Percentiles rank a stretch among this genome's conserved stretches.
phyloP scores from a whole-genome alignment of 2,329 filamentous ascomycete species.

The Paecilomyces sp. region DNA sequence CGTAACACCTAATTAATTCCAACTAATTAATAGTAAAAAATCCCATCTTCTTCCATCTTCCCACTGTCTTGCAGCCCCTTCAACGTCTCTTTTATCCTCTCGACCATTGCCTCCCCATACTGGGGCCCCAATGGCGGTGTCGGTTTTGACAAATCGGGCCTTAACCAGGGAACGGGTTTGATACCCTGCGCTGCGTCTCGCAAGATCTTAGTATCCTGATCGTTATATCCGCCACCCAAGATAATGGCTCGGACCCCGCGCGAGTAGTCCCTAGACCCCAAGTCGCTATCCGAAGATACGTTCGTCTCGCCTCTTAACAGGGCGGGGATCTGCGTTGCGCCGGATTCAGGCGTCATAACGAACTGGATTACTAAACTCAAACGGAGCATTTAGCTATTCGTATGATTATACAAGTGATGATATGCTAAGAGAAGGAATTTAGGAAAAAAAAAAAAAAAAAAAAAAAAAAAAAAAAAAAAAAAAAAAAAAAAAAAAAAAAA shows the following conservation, averaged over 20 bases:
- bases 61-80: not conserved
- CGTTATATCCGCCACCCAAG: constrained; percentile 14
- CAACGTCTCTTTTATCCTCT: not conserved
- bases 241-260: constrained; percentile 10
- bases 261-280: constrained; percentile 16
- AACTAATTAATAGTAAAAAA: not conserved
- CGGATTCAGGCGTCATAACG: constrained; percentile 11
- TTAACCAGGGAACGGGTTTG: constrained; percentile 15
- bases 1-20: not conserved
- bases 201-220: constrained; percentile 7
- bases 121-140: constrained; percentile 13
- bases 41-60: not conserved
- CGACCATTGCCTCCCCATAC: constrained; percentile 12
- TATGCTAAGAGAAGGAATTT: not conserved
- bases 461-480: no score
- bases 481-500: no score
- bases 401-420: no score
- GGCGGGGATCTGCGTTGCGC: constrained; percentile 9
- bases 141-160: constrained; percentile 12
- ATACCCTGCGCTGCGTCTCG: constrained; percentile 9
- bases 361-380: constrained; percentile 15
- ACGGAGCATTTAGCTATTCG: not conserved
- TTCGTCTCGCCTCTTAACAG: constrained; percentile 11
- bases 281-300: constrained; percentile 6
- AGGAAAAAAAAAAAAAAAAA: no score